Evolutionary conservation across 768 basidiomycete genomes (phyloP), one percentile per base, ranked within the genome.

Genomic region (Lentinula lateritia): DNA sequence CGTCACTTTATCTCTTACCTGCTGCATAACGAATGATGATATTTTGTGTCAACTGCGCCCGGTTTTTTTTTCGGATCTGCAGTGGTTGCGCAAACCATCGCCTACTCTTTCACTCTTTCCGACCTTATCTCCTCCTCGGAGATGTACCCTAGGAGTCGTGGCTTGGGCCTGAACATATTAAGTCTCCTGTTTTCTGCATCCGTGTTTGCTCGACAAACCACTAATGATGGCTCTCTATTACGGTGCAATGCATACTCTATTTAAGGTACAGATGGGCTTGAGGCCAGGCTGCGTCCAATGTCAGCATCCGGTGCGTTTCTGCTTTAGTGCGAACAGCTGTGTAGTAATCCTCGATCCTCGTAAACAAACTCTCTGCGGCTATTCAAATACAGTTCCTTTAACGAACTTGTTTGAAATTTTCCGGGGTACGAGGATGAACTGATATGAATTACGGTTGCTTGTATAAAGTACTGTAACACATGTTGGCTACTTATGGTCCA

Each of bases 1-100:
- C 66, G 62, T 66, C 54, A 63, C 66, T 65, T 62, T 63, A 59
- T 59, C 36, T 58, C 50, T 52, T 52, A 32, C 50, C n/a, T 52
- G 28, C 50, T 52, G 32, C 28, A 52, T 15, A 32, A 36, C 35
- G 15, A 32, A 52, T 34, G 18, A 52, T 34, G 18, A 15, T 32
- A 52, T 34, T 52, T 15, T 36, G 20, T 36, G 50, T 34, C 46
- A 48, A 18, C 46, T 23, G 46, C 20, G 20, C 46, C 46, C 20
- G 46, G 15, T 16, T 23, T 20, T 46, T 46, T 20, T 48, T 20
- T 56, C 10, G 18, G 18, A 38, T 13, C 41, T 12, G 12, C 12
- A 39, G 16, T 39, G 15, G 54, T 28, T 18, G 54, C 58, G 35
- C 32, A 59, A 36, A 50, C 32, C 46, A 38, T 59, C 36, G 58